Conservation (phyloP, 164 flowering plant species). For the Amborella trichopoda region DNA sequence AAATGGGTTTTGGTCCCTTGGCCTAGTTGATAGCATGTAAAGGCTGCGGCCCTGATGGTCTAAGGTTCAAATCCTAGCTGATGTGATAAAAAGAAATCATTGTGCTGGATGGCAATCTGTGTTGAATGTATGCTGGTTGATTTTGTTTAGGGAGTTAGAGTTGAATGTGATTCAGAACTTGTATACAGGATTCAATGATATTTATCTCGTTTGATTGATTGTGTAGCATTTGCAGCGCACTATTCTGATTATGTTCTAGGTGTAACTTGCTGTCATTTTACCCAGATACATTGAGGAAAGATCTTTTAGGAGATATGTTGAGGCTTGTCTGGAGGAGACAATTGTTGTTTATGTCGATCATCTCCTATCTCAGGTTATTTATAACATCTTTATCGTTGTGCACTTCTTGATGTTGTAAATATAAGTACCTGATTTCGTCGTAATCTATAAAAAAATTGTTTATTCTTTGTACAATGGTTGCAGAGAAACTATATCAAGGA, state of each 20-base stretch:
- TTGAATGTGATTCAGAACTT: too few species aligned
- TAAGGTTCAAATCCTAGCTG: too few species aligned
- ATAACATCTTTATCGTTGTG: background rate
- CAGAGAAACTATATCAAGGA: constrained; percentile 87
- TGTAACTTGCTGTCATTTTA: background rate
- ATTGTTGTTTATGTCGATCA: constrained; percentile 90
- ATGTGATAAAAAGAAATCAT: too few species aligned
- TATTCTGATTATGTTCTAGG: background rate
- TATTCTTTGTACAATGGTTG: background rate
- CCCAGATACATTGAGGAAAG: constrained; percentile 96
- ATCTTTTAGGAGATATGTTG: constrained; percentile 89
- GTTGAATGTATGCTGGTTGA: too few species aligned
- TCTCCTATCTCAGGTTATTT: constrained; percentile 71
- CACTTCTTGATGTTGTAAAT: background rate
- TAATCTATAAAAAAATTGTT: background rate
- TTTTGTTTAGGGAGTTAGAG: too few species aligned
- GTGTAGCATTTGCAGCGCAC: background rate
- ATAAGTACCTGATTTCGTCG: background rate
- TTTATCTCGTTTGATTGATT: too few species aligned
- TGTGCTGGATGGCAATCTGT: too few species aligned
- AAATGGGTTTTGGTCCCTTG: too few species aligned
- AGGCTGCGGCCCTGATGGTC: too few species aligned
- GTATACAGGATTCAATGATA: too few species aligned
- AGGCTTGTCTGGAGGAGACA: constrained; percentile 92
- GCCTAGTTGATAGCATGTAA: too few species aligned